Evolutionary conservation across 371 early-diverging fungal genomes (phyloP), one percentile per base, ranked within the genome.

Genomic region (Phascolomyces articulosus): DNA sequence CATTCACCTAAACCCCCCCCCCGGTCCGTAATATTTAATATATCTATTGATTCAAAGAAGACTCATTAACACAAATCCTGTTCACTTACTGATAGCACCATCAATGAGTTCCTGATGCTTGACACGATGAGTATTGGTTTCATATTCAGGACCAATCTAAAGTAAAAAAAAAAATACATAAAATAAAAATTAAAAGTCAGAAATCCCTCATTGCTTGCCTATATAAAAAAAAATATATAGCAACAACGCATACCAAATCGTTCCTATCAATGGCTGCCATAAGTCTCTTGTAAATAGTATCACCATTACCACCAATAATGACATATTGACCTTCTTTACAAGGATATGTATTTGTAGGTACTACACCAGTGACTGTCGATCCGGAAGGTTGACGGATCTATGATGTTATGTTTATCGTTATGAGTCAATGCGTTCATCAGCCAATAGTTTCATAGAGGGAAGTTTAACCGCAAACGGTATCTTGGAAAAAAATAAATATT

Each of bases 221-320:
- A n/a, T n/a, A n/a, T n/a, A n/a, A n/a, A n/a, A n/a, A n/a, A n/a
- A n/a, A n/a, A n/a, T n/a, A n/a, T n/a, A n/a, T n/a, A n/a, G n/a
- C n/a, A n/a, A n/a, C n/a, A n/a, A n/a, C n/a, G 23, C 66, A 66
- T 74, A 79, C 82, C 70, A 86, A 56, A 63, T 86, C 86, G 24
- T 70, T 68, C 47, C 86, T 70, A 20, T 79, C 81, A 54, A 77
- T 78, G 1, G 80, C 76, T 26, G 59, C 59, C 82, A 84, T 85
- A 8, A 86, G 67, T n/a, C 86, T 70, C 49, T 83, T 76, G 58
- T 83, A 86, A 40, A 86, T 85, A 40, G 83, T 80, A 63, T 84
- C 84, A 7, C 85, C 84, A 57, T 86, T 86, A 21, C 82, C 86
- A 20, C 86, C 86, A 58, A 86, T 86, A 48, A 86, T 85, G 8